phyloP scores from a whole-genome alignment of 441 rosid species.

The Croton laevigatus region DNA sequence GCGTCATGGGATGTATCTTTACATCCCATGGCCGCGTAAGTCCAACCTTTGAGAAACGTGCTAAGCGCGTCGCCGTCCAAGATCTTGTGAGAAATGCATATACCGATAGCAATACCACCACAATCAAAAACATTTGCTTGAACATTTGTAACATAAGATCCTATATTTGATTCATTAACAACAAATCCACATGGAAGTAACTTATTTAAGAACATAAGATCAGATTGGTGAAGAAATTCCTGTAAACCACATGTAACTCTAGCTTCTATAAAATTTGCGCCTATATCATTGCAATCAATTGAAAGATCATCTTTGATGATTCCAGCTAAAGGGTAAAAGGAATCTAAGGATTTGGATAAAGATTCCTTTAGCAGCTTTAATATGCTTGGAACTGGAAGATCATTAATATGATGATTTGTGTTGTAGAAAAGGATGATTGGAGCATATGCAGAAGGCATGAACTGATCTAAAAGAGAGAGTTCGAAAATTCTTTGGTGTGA shows the following conservation, averaged over 20 bases:
- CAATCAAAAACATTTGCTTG: conserved; percentile 47
- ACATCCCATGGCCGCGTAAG: conserved; percentile 28
- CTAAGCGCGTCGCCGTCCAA: conserved; percentile 48
- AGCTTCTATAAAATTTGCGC: conserved; percentile 27
- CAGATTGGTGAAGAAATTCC: conserved; percentile 29
- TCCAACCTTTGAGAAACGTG: conserved; percentile 46
- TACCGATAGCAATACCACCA: conserved; percentile 46
- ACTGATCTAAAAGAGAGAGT: conserved; percentile 35
- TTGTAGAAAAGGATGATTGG: conserved; percentile 33
- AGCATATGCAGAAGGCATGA: conserved; percentile 20
- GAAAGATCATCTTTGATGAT: conserved; percentile 26
- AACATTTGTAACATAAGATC: conserved; percentile 25
- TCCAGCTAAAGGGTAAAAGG: conserved; percentile 38
- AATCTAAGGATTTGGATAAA: conserved; percentile 24
- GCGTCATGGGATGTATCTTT: neutral
- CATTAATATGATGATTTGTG: neutral
- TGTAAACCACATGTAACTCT: conserved; percentile 22
- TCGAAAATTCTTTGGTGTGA: conserved; percentile 29
- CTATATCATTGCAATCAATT: conserved; percentile 38
- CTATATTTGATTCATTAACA: neutral
- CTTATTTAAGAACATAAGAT: conserved; percentile 10
- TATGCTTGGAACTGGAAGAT: neutral
- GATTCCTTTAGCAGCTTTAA: conserved; percentile 26
- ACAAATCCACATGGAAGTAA: conserved; percentile 25
- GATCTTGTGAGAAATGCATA: conserved; percentile 49